Base-by-base conservation (phyloP, 495 filamentous ascomycete genomes). In the Penicillium mononematosum region DNA sequence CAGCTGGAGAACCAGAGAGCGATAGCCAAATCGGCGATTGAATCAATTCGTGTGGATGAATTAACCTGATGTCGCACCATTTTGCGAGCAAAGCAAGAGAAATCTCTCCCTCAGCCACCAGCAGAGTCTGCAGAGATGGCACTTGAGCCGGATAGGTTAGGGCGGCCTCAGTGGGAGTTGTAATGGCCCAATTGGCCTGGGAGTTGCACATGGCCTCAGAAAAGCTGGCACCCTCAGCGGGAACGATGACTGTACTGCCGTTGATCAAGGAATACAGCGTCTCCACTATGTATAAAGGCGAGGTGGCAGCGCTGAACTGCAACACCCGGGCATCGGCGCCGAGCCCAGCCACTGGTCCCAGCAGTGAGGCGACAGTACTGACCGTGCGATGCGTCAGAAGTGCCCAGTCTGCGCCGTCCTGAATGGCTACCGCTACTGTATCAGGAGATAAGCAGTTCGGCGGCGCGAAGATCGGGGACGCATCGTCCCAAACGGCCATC, bases 351-450 rank as follows among this genome's bases (percentile, higher is more conserved):
- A 14, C 29, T 16, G 46, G 29, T 49, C 46, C 46, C 11, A 49
- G 46, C 24, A 31, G 46, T 31, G 17, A 29, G 17, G 46, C 46
- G n/a, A 32, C 22, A n/a, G 46, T 49, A 32, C 24, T 49, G 22
- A 49, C 32, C n/a, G 46, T 49, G 10, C 29, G 46, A 32, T 49
- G 46, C 22, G 46, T 31, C 46, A 49, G 46, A 31, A 49, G 46
- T 16, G 46, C 46, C 46, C 46, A 49, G 29, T 49, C 46, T 17
- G 12, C 12, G 46, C 46, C 46, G 29, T 49, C 46, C 24, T 49
- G 27, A 25, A 49, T 31, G 22, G 46, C 46, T 31, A 49, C 43
- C 43, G 46, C 24, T 17, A 49, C 22, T 16, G 24, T 49, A 31
- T 12, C 27, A 31, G 22, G 22, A 31, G 46, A 45, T n/a, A 45